phyloP scores from a whole-genome alignment of 768 basidiomycete genomes.

The Xerocomellus intermedius region DNA sequence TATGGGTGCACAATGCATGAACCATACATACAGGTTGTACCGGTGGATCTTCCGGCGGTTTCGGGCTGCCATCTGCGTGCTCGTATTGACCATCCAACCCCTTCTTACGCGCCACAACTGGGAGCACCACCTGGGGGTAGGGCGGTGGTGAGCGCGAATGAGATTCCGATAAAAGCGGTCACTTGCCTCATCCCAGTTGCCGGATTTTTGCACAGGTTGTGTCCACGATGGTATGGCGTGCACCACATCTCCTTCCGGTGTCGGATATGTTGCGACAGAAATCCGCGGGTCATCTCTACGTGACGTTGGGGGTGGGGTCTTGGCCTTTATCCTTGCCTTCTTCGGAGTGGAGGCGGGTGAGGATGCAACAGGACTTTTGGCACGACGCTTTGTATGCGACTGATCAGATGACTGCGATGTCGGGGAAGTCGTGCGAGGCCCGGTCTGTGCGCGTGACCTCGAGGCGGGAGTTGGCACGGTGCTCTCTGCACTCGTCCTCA shows the following conservation, averaged over 20 bases:
- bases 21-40: slow-evolving; percentile 56
- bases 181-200: slow-evolving; percentile 85
- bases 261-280: slow-evolving; percentile 70
- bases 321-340: slow-evolving; percentile 37
- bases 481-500: slow-evolving; percentile 41
- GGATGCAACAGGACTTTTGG: slow-evolving; percentile 47
- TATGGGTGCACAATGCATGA: not conserved
- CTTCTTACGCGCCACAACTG: slow-evolving; percentile 81
- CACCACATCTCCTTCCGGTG: slow-evolving; percentile 51
- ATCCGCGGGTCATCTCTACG: slow-evolving; percentile 46
- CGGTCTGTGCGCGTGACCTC: slow-evolving; percentile 20
- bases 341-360: slow-evolving; percentile 40
- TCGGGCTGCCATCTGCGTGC: slow-evolving; percentile 65
- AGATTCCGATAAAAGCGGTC: not conserved
- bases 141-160: slow-evolving; percentile 8
- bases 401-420: slow-evolving; percentile 28
- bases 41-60: slow-evolving; percentile 37
- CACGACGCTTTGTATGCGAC: slow-evolving; percentile 43
- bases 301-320: slow-evolving; percentile 30
- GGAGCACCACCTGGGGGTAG: slow-evolving; percentile 65
- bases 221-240: slow-evolving; percentile 85
- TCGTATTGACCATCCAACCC: slow-evolving; percentile 72
- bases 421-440: slow-evolving; percentile 31
- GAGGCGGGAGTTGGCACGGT: slow-evolving; percentile 36
- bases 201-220: slow-evolving; percentile 61